phyloP scores from a whole-genome alignment of 257 asterid species.

The Salvia splendens region DNA sequence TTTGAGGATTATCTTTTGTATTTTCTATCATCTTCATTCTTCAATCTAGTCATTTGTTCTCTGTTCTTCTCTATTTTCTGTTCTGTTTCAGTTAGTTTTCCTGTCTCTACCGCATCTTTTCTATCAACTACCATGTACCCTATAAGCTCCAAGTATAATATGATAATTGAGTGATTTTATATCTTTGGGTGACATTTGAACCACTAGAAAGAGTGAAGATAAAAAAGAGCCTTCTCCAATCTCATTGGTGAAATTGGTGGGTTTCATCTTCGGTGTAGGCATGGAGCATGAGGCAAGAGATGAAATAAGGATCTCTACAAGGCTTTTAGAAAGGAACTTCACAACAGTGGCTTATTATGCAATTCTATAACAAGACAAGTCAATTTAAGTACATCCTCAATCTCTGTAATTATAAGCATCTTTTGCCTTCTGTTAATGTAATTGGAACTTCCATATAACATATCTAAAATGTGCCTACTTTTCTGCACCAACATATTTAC shows the following conservation, averaged over 20 bases:
- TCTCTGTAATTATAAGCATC: not conserved
- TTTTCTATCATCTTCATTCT: no score
- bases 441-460: not conserved
- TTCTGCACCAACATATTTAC: conserved; percentile 2
- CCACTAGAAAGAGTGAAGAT: conserved; percentile 1
- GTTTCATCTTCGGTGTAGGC: conserved; percentile 3
- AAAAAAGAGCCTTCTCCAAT: not conserved
- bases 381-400: not conserved
- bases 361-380: not conserved
- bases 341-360: not conserved
- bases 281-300: conserved; percentile 4
- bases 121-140: not conserved
- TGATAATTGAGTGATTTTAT: conserved; percentile 13
- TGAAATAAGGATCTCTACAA: conserved; percentile 2
- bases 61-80: no score
- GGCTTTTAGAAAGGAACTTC: not conserved
- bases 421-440: not conserved
- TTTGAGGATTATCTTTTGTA: no score
- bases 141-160: conserved; percentile 26
- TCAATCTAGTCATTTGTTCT: no score
- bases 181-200: conserved; percentile 19
- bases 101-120: no score
- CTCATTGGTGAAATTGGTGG: not conserved
- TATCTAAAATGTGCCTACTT: not conserved
- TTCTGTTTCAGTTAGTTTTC: no score